These are phyloP conservation scores for Phytopythium chamaehyphon DNA, from an alignment of 352 stramenopile genomes.

Conservation along the genomic window DNA sequence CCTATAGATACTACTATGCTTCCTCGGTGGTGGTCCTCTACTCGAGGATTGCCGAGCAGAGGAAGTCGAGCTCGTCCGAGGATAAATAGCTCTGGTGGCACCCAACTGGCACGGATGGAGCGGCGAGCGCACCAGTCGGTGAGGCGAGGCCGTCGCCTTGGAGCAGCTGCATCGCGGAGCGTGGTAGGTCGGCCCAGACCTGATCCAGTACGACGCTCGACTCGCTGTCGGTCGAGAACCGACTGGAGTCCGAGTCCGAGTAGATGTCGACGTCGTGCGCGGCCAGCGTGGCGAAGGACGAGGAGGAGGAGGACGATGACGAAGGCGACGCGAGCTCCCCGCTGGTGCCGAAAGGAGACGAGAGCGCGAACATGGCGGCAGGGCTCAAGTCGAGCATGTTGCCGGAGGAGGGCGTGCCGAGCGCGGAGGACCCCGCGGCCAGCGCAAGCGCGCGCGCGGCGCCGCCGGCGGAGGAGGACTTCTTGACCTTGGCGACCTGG, in stretches of 20 bases:
- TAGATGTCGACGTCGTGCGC: constrained; percentile 51
- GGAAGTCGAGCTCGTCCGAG: constrained; percentile 82
- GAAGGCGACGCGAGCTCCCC: constrained; percentile 8
- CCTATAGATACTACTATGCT: constrained; percentile 6
- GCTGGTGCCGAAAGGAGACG: constrained; percentile 9
- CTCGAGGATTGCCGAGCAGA: constrained; percentile 80
- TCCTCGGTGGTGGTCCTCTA: constrained; percentile 15
- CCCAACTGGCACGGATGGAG: constrained; percentile 7
- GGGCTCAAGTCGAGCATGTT: constrained; percentile 12
- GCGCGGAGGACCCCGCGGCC: not conserved
- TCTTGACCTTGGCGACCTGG: constrained; percentile 57
- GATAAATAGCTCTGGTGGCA: constrained; percentile 53
- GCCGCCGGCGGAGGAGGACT: constrained; percentile 14
- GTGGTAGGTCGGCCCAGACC: constrained; percentile 53
- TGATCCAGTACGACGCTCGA: constrained; percentile 45
- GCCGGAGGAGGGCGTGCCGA: not conserved
- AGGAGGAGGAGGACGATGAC: constrained; percentile 20
- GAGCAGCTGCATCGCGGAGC: constrained; percentile 16
- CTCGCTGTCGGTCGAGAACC: constrained; percentile 55
- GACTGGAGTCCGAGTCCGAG: constrained; percentile 66
- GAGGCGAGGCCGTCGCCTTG: constrained; percentile 8
- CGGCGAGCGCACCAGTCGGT: constrained; percentile 13
- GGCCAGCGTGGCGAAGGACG: constrained; percentile 23
- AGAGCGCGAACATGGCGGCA: constrained; percentile 13
- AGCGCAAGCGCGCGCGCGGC: constrained; percentile 11